Percentiles rank a stretch among this genome's conserved stretches.
These are phyloP conservation scores for Brettanomyces nanus DNA, from an alignment of 805 yeast genomes.

Conservation along the genomic window DNA sequence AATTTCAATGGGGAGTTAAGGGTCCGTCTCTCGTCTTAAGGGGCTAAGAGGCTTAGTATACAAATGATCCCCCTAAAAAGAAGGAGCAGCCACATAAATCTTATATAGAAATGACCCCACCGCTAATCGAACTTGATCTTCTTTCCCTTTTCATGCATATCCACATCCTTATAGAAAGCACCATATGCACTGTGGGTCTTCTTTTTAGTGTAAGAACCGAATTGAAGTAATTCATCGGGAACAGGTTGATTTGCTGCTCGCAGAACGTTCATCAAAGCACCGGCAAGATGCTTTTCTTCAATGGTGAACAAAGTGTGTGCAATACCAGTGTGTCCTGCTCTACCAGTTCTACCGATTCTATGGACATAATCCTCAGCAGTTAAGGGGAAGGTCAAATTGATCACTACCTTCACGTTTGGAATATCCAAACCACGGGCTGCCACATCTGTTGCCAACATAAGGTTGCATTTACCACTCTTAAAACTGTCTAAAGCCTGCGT, in stretches of 20 bases:
- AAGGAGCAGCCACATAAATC: too few species aligned
- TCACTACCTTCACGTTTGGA: constrained; percentile 93
- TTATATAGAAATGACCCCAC: too few species aligned
- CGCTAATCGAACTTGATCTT: constrained; percentile 72
- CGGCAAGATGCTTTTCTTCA: constrained; percentile 92
- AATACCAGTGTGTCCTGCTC: constrained; percentile 92
- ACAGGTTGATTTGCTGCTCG: constrained; percentile 93
- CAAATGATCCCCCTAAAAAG: too few species aligned
- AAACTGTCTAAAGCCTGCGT: constrained; percentile 79
- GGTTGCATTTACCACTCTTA: constrained; percentile 66
- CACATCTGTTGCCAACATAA: constrained; percentile 93
- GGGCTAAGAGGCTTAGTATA: too few species aligned
- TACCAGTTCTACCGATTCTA: constrained; percentile 95
- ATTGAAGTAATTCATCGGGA: constrained; percentile 89
- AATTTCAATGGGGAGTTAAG: too few species aligned
- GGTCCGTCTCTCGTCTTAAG: too few species aligned
- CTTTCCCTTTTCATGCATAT: constrained; percentile 73
- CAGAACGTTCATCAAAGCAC: constrained; percentile 85
- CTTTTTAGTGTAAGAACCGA: constrained; percentile 97
- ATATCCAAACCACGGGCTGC: constrained; percentile 98
- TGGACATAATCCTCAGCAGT: constrained; percentile 97
- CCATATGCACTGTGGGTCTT: constrained; percentile 98
- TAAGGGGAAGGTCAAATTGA: constrained; percentile 91
- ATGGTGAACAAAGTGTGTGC: constrained; percentile 96
- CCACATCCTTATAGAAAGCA: constrained; percentile 92